Base-by-base conservation (phyloP, 345 rosid genomes). In the Trapa incisa region DNA sequence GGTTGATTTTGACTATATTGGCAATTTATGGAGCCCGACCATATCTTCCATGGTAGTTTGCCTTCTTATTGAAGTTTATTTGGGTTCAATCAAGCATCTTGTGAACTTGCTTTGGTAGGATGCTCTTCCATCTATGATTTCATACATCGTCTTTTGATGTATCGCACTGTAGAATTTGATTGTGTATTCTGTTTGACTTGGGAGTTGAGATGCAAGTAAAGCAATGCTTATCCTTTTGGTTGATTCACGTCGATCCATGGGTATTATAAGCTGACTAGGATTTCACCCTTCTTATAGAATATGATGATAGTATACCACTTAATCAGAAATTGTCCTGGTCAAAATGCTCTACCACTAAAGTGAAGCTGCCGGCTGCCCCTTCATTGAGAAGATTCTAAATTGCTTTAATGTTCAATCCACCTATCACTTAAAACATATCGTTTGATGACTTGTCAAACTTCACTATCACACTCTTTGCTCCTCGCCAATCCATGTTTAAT, bases 311-410 rank as follows among this genome's bases (percentile, higher is more conserved):
- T 45, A 45, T 45, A 4, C 48, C 0, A 45, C 48, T 45, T 45
- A 11, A 45, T 13, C 47, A 45, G 47, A 6, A 45, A 6, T 45
- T 45, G 47, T 42, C 45, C 4, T 35, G 37, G 38, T 58, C 63
- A 58, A 54, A n/a, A 54, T 5, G 58, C 60, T 33, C 63, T 3
- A 58, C 10, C 10, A 10, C 61, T 15, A 67, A 10, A 38, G 13
- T 10, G 61, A 15, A 53, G 69, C 69, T 47, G 69, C 61, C 69
- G 61, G 61, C 3, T 33, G 61, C 61, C 43, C 13, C 32, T 67
- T 47, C 17, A 37, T 50, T 48, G 69, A 67, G 69, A 52, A 36
- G 33, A 35, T 6, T 29, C 61, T 38, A 52, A 52, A 36, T 22
- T n/a, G 42, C 56, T 22, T 66, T 66, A 13, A 66, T 66, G 69